Base-by-base conservation (phyloP, 2,329 filamentous ascomycete species). In the Colletotrichum abscissum region DNA sequence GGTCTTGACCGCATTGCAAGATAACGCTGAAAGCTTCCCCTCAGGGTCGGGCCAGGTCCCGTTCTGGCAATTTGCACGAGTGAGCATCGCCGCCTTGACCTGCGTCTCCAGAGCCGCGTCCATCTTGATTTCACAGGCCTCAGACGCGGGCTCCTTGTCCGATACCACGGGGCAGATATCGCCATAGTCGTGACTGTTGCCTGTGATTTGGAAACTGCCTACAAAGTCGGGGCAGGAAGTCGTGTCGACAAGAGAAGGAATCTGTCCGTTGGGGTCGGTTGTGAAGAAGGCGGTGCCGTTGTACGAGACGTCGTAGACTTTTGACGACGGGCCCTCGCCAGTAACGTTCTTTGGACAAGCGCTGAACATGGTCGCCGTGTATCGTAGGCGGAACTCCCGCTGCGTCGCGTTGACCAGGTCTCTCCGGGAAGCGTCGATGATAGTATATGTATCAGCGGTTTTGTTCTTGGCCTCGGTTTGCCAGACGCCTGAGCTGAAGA, bases 41-140 rank as follows among this genome's bases (percentile, higher is more conserved):
- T 49, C 33, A 3, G 55, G 35, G 26, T 60, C 64, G 5, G 64
- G 64, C 64, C 64, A 67, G 28, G 55, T 49, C 38, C 64, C 64
- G 2, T 19, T 42, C 26, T 30, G 1, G 6, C 64, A 67, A 12
- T 52, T 5, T 8, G 64, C 64, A 19, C 54, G 54, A n/a, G n/a
- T 33, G 26, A 67, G 56, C 64, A 67, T 67, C 54, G 54, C 35
- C 26, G 24, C 26, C 24, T 30, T 33, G 9, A 67, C 56, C 9
- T 67, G 16, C 24, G 24, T n/a, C 30, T 56, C 64, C n/a, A 67
- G 26, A 8, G 54, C n/a, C 35, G 16, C 26, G n/a, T 67, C 64
- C 64, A 46, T 58, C 35, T 58, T 46, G 7, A 67, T 35, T 30
- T 35, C 26, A 30, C 64, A 67, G n/a, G 64, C 35, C 5, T 46